Evolutionary conservation across 495 filamentous ascomycete species (phyloP), one percentile per base, ranked within the genome.

Genomic region (Tuber umbilicatum): DNA sequence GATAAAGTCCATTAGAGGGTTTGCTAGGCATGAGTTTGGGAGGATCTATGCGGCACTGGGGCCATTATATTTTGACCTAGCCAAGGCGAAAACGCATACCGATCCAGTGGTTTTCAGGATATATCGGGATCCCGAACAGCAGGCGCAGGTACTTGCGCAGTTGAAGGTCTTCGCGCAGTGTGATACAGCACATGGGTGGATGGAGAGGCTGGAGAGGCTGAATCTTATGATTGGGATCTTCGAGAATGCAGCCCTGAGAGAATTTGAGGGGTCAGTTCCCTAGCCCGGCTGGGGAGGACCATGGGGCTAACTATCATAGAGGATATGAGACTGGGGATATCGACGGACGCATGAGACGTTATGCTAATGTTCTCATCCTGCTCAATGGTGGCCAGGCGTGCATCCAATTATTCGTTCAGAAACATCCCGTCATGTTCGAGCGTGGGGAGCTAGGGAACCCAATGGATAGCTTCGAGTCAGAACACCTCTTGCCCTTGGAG

Each of bases 321-420:
- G 96, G 92, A 6, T 93, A 94, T 76, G 93, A 96, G 82, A 89
- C 89, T n/a, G 91, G 90, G 82, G 94, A 99, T 84, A 89, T 96
- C 71, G 91, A 97, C 78, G 93, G 92, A 17, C 87, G 89, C 50
- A 97, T 97, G 94, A 89, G 88, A 73, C 88, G 91, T 83, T 98
- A 97, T 84, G 93, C 94, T 16, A 89, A 94, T 75, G 92, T 98
- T 37, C 85, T 99, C 35, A 89, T 89, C 73, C 87, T 88, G 14
- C 85, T 99, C 64, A 97, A 97, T 83, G 94, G 93, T 10, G 93
- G 92, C 31, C 85, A 86, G 27, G 90, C 91, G 2, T 92, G 89
- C 14, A 85, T 94, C 50, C 93, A 98, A 70, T 83, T 92, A 37
- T 97, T 96, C 80, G 91, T 97, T 73, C 90, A 93, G 73, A 93